Percentiles rank a stretch among this genome's conserved stretches.
Evolutionary conservation across 2,329 filamentous ascomycete species (phyloP).

Genomic region (Claviceps monticola): DNA sequence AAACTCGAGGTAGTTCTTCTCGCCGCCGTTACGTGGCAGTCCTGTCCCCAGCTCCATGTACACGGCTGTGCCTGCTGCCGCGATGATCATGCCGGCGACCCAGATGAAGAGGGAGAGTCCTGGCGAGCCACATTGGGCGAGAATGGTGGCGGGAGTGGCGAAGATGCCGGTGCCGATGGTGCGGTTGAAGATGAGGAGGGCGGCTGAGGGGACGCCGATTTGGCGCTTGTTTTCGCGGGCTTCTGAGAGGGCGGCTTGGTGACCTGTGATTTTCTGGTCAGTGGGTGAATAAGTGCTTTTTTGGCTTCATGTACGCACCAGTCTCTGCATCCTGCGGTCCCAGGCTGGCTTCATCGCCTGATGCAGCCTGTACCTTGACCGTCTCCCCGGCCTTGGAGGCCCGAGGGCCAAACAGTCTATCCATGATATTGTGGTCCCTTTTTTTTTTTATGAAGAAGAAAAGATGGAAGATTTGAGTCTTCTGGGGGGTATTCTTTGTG

Average conservation of each 20-base stretch:
- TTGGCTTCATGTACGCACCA: slow-evolving; percentile 3
- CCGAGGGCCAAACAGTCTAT: not conserved
- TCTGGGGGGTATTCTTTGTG: too few relatives aligned
- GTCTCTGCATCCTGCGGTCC: slow-evolving; percentile 1
- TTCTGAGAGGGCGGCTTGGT: slow-evolving; percentile 13
- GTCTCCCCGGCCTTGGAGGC: slow-evolving; percentile 3
- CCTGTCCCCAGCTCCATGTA: slow-evolving; percentile 54
- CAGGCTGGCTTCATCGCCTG: slow-evolving; percentile 3
- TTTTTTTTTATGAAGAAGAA: too few relatives aligned
- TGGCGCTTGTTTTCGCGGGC: slow-evolving; percentile 37
- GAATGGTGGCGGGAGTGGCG: slow-evolving; percentile 45
- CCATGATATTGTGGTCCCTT: not conserved
- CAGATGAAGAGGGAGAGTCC: slow-evolving; percentile 50
- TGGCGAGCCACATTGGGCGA: slow-evolving; percentile 43
- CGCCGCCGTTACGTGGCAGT: slow-evolving; percentile 49
- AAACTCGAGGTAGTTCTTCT: slow-evolving; percentile 55
- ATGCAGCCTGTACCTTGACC: slow-evolving; percentile 2
- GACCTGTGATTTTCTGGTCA: not conserved
- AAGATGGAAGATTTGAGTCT: too few relatives aligned
- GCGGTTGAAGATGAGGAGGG: slow-evolving; percentile 49
- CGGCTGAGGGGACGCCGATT: slow-evolving; percentile 40
- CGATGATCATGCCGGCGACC: slow-evolving; percentile 48
- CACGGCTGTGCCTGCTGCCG: slow-evolving; percentile 46
- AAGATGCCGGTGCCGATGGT: slow-evolving; percentile 57
- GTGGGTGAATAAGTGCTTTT: too few relatives aligned